phyloP scores from a whole-genome alignment of 768 basidiomycete genomes.

The Sarcomyxa edulis region DNA sequence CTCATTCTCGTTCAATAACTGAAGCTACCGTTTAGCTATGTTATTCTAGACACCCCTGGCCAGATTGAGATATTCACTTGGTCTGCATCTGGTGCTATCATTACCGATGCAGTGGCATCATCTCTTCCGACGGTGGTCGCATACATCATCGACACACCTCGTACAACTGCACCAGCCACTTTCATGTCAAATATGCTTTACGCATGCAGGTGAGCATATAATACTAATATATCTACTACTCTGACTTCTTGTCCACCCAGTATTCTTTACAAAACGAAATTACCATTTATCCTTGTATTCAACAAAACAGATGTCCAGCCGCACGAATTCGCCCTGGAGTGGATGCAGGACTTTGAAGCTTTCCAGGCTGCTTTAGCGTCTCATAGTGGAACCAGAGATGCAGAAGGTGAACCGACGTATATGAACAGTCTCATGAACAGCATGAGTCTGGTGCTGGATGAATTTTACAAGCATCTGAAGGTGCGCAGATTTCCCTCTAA shows the following conservation, averaged over 20 bases:
- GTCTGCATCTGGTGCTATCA: conserved; percentile 98
- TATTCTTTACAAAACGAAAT: conserved; percentile 95
- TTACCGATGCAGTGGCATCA: conserved; percentile 94
- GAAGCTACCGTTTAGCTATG: conserved; percentile 52
- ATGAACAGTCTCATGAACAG: conserved; percentile 99
- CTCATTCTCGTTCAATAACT: conserved; percentile 1
- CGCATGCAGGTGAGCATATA: conserved; percentile 75
- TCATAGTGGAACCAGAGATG: conserved; percentile 60
- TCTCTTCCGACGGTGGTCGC: conserved; percentile 92
- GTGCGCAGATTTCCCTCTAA: conserved; percentile 35
- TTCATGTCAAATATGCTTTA: conserved; percentile 99
- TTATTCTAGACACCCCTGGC: conserved; percentile 95
- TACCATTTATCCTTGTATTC: conserved; percentile 97
- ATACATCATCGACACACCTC: conserved; percentile 95
- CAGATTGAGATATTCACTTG: conserved; percentile 99
- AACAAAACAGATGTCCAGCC: conserved; percentile 95
- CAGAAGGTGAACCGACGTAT: conserved; percentile 90
- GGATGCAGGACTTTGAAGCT: conserved; percentile 97
- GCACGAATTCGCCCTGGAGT: conserved; percentile 89
- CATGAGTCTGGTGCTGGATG: conserved; percentile 97
- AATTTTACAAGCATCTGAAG: conserved; percentile 96
- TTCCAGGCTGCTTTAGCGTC: conserved; percentile 86
- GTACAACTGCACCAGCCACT: conserved; percentile 90
- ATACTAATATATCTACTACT: conserved; percentile 1
- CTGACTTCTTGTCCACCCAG: conserved; percentile 33